phyloP scores from a whole-genome alignment of 495 filamentous ascomycete species.

The Bombardia bombarda region DNA sequence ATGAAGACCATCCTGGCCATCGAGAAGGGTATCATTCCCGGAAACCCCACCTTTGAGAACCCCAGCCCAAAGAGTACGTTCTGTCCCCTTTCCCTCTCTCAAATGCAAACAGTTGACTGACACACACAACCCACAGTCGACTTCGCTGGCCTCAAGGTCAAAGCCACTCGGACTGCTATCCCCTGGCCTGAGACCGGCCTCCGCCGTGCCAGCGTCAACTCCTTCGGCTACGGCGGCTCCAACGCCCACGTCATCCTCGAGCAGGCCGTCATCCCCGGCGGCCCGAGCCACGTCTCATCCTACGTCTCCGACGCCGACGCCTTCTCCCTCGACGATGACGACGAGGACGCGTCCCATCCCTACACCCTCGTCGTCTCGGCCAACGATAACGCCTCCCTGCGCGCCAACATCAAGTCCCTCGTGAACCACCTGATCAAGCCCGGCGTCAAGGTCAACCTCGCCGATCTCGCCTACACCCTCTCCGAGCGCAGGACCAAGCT shows the following conservation, averaged over 20 bases:
- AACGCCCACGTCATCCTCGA: slow-evolving; percentile 44
- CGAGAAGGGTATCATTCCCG: slow-evolving; percentile 31
- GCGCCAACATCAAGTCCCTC: slow-evolving; percentile 1
- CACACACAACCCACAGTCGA: slow-evolving; percentile 35
- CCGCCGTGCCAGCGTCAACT: slow-evolving; percentile 40
- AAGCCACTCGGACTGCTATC: background rate
- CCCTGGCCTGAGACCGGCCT: slow-evolving; percentile 5
- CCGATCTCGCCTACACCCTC: slow-evolving; percentile 12
- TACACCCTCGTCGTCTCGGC: slow-evolving; percentile 11
- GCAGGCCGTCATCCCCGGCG: background rate
- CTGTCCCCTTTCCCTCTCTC: background rate
- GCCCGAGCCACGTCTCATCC: background rate
- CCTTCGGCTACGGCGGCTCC: slow-evolving; percentile 47
- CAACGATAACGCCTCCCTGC: slow-evolving; percentile 12
- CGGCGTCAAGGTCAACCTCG: slow-evolving; percentile 8
- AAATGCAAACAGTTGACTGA: slow-evolving; percentile 13
- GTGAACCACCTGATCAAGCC: slow-evolving; percentile 16
- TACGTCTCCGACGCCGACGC: background rate
- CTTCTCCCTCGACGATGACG: background rate
- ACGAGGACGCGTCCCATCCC: slow-evolving; percentile 18
- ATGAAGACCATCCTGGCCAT: slow-evolving; percentile 1
- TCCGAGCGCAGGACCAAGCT: slow-evolving; percentile 9
- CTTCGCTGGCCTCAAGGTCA: slow-evolving; percentile 1
- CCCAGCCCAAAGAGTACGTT: slow-evolving; percentile 5
- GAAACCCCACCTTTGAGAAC: slow-evolving; percentile 23